phyloP scores from a whole-genome alignment of 352 stramenopile genomes.

The Globisporangium parvum region DNA sequence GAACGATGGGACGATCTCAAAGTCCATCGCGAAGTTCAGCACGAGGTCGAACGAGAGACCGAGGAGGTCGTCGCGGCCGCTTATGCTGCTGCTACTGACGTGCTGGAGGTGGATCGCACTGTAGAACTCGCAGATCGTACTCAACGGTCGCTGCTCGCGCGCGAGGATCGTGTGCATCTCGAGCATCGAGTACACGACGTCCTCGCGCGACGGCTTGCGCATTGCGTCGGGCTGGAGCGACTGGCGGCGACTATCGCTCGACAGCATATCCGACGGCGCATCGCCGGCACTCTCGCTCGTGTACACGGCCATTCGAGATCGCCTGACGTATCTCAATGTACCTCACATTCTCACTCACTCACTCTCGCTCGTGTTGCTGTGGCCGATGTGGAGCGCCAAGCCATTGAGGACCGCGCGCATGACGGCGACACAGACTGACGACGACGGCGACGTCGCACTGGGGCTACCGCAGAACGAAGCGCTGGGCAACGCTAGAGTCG shows the following conservation, averaged over 20 bases:
- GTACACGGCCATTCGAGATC: too few relatives aligned
- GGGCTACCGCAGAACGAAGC: conserved; percentile 17
- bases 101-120: conserved; percentile 37
- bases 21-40: conserved; percentile 72
- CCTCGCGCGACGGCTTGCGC: conserved; percentile 32
- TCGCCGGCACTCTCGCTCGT: conserved; percentile 9
- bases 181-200: conserved; percentile 70
- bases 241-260: background rate
- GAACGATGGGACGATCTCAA: conserved; percentile 75
- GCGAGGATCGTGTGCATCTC: conserved; percentile 65
- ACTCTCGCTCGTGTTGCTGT: conserved; percentile 16
- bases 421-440: conserved; percentile 20
- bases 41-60: conserved; percentile 58
- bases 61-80: conserved; percentile 38
- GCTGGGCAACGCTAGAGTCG: conserved; percentile 2
- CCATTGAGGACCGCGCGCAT: conserved; percentile 44
- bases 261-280: background rate
- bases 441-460: conserved; percentile 13
- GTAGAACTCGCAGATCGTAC: conserved; percentile 74
- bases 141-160: conserved; percentile 59
- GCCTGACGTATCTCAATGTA: too few relatives aligned
- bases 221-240: conserved; percentile 3
- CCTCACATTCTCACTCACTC: too few relatives aligned
- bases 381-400: conserved; percentile 36
- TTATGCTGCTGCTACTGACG: background rate